Conservation (phyloP, 345 rosid genomes). For the Salix dunnii region DNA sequence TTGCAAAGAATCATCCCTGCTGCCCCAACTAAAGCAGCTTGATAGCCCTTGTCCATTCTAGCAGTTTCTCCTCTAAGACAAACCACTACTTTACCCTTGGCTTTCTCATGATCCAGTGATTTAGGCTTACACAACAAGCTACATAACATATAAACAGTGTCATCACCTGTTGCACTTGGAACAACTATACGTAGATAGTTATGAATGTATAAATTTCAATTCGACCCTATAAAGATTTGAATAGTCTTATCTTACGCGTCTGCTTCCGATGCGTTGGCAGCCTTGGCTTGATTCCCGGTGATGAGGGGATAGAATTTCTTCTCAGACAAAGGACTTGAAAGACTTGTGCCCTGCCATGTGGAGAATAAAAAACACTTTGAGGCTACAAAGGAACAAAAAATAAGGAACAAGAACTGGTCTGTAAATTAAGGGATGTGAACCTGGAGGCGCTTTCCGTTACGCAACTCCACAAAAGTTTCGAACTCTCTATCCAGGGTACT, state of each 20-base stretch:
- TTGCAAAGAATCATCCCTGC: slow-evolving; percentile 75
- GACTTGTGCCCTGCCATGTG: slow-evolving; percentile 36
- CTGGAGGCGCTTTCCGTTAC: slow-evolving; percentile 35
- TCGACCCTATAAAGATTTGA: too few species aligned
- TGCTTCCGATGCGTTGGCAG: slow-evolving; percentile 18
- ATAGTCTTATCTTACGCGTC: slow-evolving; percentile 40
- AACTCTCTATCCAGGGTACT: slow-evolving; percentile 54
- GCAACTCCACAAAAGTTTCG: slow-evolving; percentile 33
- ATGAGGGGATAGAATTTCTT: slow-evolving; percentile 38
- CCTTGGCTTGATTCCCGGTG: slow-evolving; percentile 28
- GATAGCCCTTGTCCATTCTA: slow-evolving; percentile 49
- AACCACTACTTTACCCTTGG: slow-evolving; percentile 58
- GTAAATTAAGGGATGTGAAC: background rate
- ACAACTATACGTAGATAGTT: too few species aligned
- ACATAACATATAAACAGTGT: slow-evolving; percentile 2
- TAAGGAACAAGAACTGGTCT: background rate
- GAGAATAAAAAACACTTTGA: background rate
- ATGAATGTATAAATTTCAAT: too few species aligned
- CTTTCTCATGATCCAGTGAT: slow-evolving; percentile 58
- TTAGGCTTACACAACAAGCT: slow-evolving; percentile 56
- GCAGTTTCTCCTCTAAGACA: slow-evolving; percentile 47
- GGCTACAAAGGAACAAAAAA: background rate
- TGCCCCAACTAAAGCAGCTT: slow-evolving; percentile 50
- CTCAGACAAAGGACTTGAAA: slow-evolving; percentile 34
- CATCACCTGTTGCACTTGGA: too few species aligned